Conservation (phyloP, 805 yeast species). For the Kluyveromyces wickerhamii region DNA sequence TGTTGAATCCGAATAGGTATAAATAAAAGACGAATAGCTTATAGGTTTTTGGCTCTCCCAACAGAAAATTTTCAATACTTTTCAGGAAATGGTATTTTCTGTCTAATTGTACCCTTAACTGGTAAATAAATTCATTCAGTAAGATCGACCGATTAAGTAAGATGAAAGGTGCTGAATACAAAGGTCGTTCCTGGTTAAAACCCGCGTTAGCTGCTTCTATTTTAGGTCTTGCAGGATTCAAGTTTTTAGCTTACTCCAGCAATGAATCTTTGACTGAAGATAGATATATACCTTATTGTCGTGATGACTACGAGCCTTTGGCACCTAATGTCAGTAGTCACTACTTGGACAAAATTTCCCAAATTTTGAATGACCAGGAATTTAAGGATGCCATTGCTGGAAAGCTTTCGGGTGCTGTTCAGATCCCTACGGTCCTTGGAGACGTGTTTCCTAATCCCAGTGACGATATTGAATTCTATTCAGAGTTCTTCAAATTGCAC, state of each 20-base stretch:
- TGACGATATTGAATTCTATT: constrained; percentile 40
- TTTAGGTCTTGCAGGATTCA: not conserved
- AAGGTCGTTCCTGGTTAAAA: no score
- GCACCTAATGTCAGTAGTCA: not conserved
- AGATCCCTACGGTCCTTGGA: constrained; percentile 45
- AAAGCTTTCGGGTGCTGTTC: constrained; percentile 43
- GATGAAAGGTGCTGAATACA: no score
- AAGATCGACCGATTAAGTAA: no score
- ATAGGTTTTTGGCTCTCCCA: no score
- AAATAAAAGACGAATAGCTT: no score
- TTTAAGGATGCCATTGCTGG: constrained; percentile 24
- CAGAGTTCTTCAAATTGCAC: constrained; percentile 38
- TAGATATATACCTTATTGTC: not conserved
- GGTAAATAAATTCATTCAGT: no score
- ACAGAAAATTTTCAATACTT: no score
- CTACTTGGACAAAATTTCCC: not conserved
- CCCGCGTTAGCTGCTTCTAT: not conserved
- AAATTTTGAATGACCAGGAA: constrained; percentile 17
- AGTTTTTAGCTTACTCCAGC: not conserved
- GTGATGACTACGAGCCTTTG: constrained; percentile 3
- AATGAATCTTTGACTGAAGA: not conserved
- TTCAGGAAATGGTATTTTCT: no score
- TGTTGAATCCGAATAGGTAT: no score
- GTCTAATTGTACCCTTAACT: no score
- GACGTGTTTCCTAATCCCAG: constrained; percentile 40